These are phyloP conservation scores for Hericium alpestre DNA, from an alignment of 768 basidiomycete species.

Conservation along the genomic window DNA sequence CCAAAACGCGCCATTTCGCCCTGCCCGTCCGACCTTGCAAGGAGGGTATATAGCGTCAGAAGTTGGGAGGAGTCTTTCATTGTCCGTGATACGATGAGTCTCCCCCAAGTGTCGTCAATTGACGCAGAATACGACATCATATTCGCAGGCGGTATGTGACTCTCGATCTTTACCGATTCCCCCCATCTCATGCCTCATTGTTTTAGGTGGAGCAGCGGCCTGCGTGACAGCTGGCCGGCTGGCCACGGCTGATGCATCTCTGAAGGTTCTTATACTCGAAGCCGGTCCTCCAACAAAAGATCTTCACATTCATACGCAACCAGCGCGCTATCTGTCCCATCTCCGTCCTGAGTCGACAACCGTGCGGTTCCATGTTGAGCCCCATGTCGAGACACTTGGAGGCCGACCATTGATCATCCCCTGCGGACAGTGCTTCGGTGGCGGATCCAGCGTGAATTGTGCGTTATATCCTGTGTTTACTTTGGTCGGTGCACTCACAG, in stretches of 20 bases:
- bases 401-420: conserved; percentile 36
- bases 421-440: conserved; percentile 44
- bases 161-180: not conserved
- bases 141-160: conserved; percentile 13
- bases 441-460: conserved; percentile 50
- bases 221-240: conserved; percentile 50
- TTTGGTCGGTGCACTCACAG: not conserved
- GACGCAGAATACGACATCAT: conserved; percentile 7
- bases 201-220: conserved; percentile 34
- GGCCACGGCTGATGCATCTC: conserved; percentile 36
- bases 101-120: not conserved
- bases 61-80: too few species aligned
- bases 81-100: not conserved
- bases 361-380: conserved; percentile 30
- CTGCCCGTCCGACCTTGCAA: too few species aligned
- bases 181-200: too few species aligned
- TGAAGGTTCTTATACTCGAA: conserved; percentile 55
- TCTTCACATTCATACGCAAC: conserved; percentile 38
- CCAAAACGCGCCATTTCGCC: too few species aligned
- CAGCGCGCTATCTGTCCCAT: conserved; percentile 39
- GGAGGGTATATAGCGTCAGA: too few species aligned
- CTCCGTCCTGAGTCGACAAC: conserved; percentile 29
- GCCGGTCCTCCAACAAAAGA: conserved; percentile 43
- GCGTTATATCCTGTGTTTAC: conserved; percentile 11
- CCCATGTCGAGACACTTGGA: conserved; percentile 31